Evolutionary conservation across 2,329 filamentous ascomycete genomes (phyloP).

Genomic region (Rutstroemia sp.): DNA sequence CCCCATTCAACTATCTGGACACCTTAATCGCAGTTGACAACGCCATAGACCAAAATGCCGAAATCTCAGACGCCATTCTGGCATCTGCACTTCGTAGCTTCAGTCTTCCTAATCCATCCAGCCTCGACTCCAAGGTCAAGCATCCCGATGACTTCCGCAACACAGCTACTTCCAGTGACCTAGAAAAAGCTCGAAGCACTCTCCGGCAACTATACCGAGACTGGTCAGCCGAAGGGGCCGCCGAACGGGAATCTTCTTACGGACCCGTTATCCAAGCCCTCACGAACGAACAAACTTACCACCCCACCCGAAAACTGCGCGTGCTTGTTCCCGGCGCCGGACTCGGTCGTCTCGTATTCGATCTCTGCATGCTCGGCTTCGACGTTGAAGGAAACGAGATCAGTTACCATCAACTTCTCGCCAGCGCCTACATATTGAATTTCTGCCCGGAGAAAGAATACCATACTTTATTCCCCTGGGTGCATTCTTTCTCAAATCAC

Average conservation of each 20-base stretch:
- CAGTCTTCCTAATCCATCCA: slow-evolving; percentile 31
- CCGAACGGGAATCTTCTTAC: slow-evolving; percentile 73
- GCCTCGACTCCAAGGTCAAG: not conserved
- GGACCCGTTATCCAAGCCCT: slow-evolving; percentile 64
- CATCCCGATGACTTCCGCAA: slow-evolving; percentile 53
- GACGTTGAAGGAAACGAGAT: slow-evolving; percentile 86
- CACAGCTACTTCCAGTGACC: slow-evolving; percentile 62
- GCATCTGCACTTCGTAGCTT: slow-evolving; percentile 62
- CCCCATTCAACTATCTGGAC: slow-evolving; percentile 77
- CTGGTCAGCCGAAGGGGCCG: slow-evolving; percentile 73
- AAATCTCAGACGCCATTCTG: slow-evolving; percentile 73
- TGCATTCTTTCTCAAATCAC: slow-evolving; percentile 84
- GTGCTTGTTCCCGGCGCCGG: slow-evolving; percentile 88
- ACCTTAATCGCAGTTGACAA: slow-evolving; percentile 73
- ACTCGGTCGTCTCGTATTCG: slow-evolving; percentile 80
- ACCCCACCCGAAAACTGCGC: slow-evolving; percentile 23
- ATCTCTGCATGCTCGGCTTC: slow-evolving; percentile 68
- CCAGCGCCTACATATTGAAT: slow-evolving; percentile 71
- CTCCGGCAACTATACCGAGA: slow-evolving; percentile 92
- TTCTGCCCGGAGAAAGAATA: slow-evolving; percentile 50
- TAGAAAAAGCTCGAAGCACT: slow-evolving; percentile 89
- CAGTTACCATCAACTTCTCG: slow-evolving; percentile 92
- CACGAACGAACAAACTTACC: slow-evolving; percentile 35
- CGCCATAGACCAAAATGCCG: slow-evolving; percentile 82
- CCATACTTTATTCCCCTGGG: slow-evolving; percentile 77